These are phyloP conservation scores for Pichia insulana DNA, from an alignment of 805 yeast genomes.

Conservation along the genomic window DNA sequence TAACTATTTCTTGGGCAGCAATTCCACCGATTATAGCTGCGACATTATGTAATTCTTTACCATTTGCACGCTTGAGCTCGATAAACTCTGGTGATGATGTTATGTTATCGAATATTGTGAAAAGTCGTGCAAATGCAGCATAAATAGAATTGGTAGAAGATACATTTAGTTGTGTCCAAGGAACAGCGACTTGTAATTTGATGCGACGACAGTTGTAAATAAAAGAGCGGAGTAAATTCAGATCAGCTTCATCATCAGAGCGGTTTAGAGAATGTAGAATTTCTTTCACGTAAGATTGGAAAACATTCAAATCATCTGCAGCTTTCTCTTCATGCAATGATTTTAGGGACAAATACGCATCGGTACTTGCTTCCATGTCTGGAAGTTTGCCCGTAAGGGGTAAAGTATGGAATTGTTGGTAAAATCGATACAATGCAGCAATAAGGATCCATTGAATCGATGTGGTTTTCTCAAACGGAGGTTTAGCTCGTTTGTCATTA, in stretches of 20 bases:
- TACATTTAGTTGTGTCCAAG: too few relatives aligned
- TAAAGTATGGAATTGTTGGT: conserved; percentile 33
- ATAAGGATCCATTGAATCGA: conserved; percentile 55
- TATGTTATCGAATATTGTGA: too few relatives aligned
- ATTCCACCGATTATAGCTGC: conserved; percentile 76
- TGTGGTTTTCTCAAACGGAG: conserved; percentile 11
- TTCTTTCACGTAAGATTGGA: conserved; percentile 23
- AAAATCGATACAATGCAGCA: conserved; percentile 45
- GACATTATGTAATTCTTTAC: conserved; percentile 45
- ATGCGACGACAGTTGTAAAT: too few relatives aligned
- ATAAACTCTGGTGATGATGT: too few relatives aligned
- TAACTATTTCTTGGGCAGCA: conserved; percentile 76
- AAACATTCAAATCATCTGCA: conserved; percentile 36
- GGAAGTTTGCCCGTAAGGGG: conserved; percentile 74
- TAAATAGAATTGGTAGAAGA: too few relatives aligned
- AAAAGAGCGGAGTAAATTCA: too few relatives aligned
- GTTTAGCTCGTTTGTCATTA: too few relatives aligned
- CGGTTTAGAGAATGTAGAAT: conserved; percentile 25
- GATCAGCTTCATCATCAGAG: too few relatives aligned
- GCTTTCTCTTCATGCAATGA: conserved; percentile 50
- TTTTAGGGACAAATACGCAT: conserved; percentile 50
- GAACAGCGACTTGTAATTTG: too few relatives aligned
- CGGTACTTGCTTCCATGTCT: conserved; percentile 80
- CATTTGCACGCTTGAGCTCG: conserved; percentile 24
- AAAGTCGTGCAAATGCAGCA: conserved; percentile 25